Base-by-base conservation (phyloP, 331 rosid genomes). In the Arachis monticola region DNA sequence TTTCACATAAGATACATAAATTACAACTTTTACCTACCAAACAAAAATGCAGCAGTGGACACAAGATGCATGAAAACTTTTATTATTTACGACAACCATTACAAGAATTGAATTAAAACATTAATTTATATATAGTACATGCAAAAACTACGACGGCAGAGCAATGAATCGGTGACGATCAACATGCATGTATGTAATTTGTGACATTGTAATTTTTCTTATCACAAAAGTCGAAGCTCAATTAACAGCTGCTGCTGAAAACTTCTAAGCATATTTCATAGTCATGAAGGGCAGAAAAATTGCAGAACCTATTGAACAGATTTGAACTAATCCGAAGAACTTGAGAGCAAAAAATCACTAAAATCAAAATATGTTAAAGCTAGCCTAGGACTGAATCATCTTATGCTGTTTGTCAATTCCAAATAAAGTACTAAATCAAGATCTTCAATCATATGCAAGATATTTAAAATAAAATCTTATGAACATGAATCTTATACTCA, bases 401-500 rank as follows among this genome's bases (percentile, higher is more conserved):
- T 40, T 44, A 40, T 32, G 46, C 4, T 35, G 6, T 11, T 11
- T 17, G 40, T 44, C 38, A 5, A 51, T 12, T 55, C 10, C 30
- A 55, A 55, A 55, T 48, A 50, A 77, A 30, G 46, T 30, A 42
- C 60, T 13, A 38, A 35, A 52, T 40, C 57, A 52, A 73, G 45
- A 60, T 69, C 41, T 73, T 51, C 61, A 30, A 73, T 12, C 57
- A 55, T 80, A 35, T 62, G 70, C 77, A 52, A 42, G 2, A 80
- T n/a, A 75, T 53, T 27, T 0, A 56, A 60, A 44, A 38, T 31
- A 3, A 62, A 62, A 56, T 57, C 65, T 73, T 10, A 10, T 58
- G 47, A 59, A 64, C 5, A 46, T 61, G 58, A 77, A 64, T 68
- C 81, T 13, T 12, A 77, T 46, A 81, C 97, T 90, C 53, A 92